phyloP scores from a whole-genome alignment of 192 early-diverging fungal genomes.

The Lunasporangiospora selenospora region DNA sequence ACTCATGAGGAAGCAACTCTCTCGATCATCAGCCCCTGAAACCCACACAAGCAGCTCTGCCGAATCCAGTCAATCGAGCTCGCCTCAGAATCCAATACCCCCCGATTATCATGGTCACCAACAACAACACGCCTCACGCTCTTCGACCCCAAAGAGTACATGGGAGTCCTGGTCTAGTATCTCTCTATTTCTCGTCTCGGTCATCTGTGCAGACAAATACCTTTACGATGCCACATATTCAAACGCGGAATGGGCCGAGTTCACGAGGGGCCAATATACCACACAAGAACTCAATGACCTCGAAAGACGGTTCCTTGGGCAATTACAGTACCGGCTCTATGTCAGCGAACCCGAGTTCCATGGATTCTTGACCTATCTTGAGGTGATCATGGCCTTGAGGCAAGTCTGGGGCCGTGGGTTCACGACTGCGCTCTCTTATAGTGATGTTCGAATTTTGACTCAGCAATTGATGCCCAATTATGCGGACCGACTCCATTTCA shows the following conservation, averaged over 20 bases:
- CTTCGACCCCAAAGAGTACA: neutral
- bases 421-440: conserved; percentile 46
- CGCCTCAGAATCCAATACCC: too few species aligned
- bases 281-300: conserved; percentile 43
- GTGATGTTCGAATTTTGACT: conserved; percentile 51
- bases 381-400: conserved; percentile 50
- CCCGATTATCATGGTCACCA: neutral
- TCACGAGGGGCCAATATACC: conserved; percentile 43
- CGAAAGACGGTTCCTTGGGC: conserved; percentile 50
- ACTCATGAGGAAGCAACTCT: conserved; percentile 1
- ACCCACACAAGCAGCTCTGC: neutral
- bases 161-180: conserved; percentile 51
- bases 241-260: conserved; percentile 58
- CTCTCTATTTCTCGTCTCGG: conserved; percentile 53
- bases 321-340: conserved; percentile 50
- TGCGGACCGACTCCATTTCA: conserved; percentile 46
- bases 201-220: conserved; percentile 61
- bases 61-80: neutral
- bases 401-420: conserved; percentile 47
- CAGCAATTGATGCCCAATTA: conserved; percentile 48
- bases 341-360: conserved; percentile 51
- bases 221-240: conserved; percentile 55
- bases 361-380: conserved; percentile 52
- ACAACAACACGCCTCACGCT: neutral
- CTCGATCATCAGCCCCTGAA: neutral